phyloP scores from a whole-genome alignment of 2,329 filamentous ascomycete genomes.

The Chlorencoelia australis region DNA sequence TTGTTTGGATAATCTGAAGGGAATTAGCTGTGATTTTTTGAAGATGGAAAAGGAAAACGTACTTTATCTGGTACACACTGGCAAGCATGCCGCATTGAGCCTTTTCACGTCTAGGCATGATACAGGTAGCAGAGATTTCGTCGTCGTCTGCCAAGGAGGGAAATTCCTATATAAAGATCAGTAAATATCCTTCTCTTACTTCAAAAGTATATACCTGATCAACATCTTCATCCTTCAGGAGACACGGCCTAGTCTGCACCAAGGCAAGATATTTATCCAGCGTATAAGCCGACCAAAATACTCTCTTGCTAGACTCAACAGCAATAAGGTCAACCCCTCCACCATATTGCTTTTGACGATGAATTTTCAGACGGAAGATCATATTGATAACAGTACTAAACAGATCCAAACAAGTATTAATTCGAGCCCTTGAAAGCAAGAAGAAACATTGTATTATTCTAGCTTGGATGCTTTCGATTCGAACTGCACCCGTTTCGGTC shows the following conservation, averaged over 20 bases:
- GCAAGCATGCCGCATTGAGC: constrained; percentile 34
- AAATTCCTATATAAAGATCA: constrained; percentile 29
- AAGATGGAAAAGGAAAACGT: not conserved
- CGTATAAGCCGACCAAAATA: constrained; percentile 56
- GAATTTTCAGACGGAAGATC: constrained; percentile 27
- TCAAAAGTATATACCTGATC: constrained; percentile 36
- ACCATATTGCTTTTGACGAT: constrained; percentile 17
- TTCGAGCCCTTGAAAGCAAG: constrained; percentile 26
- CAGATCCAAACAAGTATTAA: constrained; percentile 29
- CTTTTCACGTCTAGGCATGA: constrained; percentile 14
- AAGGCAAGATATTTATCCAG: constrained; percentile 55
- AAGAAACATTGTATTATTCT: constrained; percentile 30
- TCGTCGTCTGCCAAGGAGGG: constrained; percentile 45
- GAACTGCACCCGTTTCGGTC: constrained; percentile 27
- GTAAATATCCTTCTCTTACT: not conserved
- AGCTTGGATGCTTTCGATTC: constrained; percentile 31
- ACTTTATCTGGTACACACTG: constrained; percentile 34
- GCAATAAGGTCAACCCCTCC: constrained; percentile 29
- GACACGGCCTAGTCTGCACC: constrained; percentile 48
- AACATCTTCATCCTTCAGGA: constrained; percentile 56
- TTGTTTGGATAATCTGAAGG: constrained; percentile 31
- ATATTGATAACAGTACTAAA: constrained; percentile 27
- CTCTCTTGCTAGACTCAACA: constrained; percentile 40
- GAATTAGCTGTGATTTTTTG: not conserved
- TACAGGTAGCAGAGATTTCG: constrained; percentile 30